Base-by-base conservation (phyloP, 805 yeast genomes). In the Peterozyma xylosa region DNA sequence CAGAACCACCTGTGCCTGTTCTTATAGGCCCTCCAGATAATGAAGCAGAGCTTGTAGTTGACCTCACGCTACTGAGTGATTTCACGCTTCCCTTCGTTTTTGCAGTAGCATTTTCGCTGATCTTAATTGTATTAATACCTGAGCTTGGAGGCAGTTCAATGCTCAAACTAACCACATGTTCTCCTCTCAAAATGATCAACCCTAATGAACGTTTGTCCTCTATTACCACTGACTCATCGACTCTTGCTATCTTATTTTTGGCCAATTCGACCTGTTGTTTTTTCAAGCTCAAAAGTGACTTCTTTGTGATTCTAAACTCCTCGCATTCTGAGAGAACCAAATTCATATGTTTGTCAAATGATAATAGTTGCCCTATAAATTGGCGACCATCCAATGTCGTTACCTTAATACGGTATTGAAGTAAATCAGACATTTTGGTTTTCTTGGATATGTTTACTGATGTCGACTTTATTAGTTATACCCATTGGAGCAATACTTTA, bases 301-400 rank as follows among this genome's bases (percentile, higher is more conserved):
- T 79, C 53, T 79, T 81, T 4, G 95, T 80, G 10, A 81, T 63
- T 50, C 97, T 71, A 54, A 79, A 79, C 58, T 91, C 99, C 54
- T 86, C 89, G 36, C 93, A 77, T 50, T 90, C 93, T 11, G 85
- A 74, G 30, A 91, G 66, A 11, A 93, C 96, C 14, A 91, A 58
- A 60, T 91, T 91, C 82, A 90, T 81, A 58, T 83, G 85, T 57
- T 82, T 82, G 61, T 93, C 99, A 60, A 87, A 91, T 7, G 98
- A 89, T 49, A 90, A 63, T 42, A 91, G 71, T 49, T 80, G 81
- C 2, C 99, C 99, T 6, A 80, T 70, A 50, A 86, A 77, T 37
- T 78, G 81, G 37, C 95, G 73, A 5, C 84, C 82, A 63, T 91
- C 97, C n/a, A 77, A 60, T 1, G 91, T 77, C 29, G 81, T 71